Conservation (phyloP, 78 protist species). For the Dictyostelium capitatum region DNA sequence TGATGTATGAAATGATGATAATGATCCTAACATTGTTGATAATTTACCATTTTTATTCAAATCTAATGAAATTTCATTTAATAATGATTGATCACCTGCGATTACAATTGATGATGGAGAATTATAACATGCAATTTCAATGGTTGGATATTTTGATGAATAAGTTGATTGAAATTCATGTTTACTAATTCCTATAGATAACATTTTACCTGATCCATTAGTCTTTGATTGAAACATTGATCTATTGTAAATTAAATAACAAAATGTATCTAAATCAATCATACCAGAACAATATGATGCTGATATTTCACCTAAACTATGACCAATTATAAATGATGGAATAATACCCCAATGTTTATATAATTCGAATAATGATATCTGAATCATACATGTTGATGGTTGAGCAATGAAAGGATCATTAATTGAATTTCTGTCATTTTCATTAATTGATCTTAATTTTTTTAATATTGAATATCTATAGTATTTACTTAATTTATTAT, state of each 20-base stretch:
- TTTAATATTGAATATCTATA: neutral
- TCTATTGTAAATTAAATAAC: neutral
- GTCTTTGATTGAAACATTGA: neutral
- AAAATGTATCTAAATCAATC: neutral
- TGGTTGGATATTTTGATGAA: neutral
- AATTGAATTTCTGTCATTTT: neutral
- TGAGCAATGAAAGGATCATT: slow-evolving; percentile 32
- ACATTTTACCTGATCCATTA: slow-evolving; percentile 54
- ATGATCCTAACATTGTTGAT: neutral
- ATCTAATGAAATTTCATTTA: neutral
- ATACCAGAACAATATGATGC: slow-evolving; percentile 19
- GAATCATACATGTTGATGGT: slow-evolving; percentile 19
- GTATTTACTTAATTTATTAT: neutral
- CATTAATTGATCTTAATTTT: no score
- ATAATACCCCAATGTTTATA: slow-evolving; percentile 6
- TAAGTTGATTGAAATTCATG: neutral
- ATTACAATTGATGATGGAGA: slow-evolving; percentile 18
- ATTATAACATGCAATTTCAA: slow-evolving; percentile 39
- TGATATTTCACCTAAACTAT: slow-evolving; percentile 59
- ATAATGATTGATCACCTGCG: neutral
- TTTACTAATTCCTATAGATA: neutral
- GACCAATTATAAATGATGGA: slow-evolving; percentile 30
- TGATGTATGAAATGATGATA: slow-evolving; percentile 3
- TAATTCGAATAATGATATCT: neutral
- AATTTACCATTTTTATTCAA: neutral